Evolutionary conservation across 1,284 basidiomycete species (phyloP).

Genomic region (Ustilago tritici): DNA sequence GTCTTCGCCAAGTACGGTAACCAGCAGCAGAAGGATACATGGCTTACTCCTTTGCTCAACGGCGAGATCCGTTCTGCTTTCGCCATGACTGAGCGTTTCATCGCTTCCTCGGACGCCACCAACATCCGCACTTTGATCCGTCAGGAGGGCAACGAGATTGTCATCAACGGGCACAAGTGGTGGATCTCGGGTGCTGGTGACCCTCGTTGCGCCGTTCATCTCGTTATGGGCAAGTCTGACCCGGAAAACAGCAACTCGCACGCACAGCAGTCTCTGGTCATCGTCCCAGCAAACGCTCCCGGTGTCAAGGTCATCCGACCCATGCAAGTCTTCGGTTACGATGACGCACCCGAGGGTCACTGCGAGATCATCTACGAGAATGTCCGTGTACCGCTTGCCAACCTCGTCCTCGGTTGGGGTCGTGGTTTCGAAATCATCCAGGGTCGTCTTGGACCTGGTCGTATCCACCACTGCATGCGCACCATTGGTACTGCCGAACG

Average conservation of each 20-base stretch:
- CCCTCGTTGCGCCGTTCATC: conserved; percentile 86
- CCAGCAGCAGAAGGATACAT: conserved; percentile 87
- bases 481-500: conserved; percentile 88
- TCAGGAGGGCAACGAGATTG: conserved; percentile 86
- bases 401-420: conserved; percentile 92
- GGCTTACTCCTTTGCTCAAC: conserved; percentile 87
- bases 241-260: conserved; percentile 79
- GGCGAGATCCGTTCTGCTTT: conserved; percentile 87
- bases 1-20: conserved; percentile 93
- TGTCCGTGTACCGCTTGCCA: conserved; percentile 85
- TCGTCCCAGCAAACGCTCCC: conserved; percentile 86
- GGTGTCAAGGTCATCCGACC: conserved; percentile 90
- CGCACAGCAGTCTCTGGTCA: conserved; percentile 90
- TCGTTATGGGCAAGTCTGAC: conserved; percentile 93
- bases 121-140: conserved; percentile 92
- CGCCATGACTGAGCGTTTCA: conserved; percentile 65
- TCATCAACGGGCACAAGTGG: conserved; percentile 98
- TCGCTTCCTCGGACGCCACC: conserved; percentile 93
- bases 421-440: conserved; percentile 97
- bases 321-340: conserved; percentile 78
- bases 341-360: conserved; percentile 77
- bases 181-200: conserved; percentile 98
- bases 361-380: conserved; percentile 95
- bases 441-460: conserved; percentile 94
- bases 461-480: conserved; percentile 95